phyloP scores from a whole-genome alignment of 83 land plant species.

The Diphasiastrum complanatum region DNA sequence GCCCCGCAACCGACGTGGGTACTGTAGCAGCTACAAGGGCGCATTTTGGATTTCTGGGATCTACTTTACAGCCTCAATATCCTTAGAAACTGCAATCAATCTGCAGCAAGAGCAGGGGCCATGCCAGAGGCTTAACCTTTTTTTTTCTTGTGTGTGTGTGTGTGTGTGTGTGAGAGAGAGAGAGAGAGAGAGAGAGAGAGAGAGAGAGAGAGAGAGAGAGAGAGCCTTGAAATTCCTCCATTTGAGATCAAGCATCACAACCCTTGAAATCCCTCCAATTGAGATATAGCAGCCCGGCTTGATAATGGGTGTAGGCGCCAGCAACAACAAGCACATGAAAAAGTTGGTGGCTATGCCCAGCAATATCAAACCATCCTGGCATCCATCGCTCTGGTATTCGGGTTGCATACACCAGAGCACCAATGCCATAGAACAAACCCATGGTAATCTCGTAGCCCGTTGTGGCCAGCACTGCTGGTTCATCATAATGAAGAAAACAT shows the following conservation, averaged over 20 bases:
- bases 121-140: too few relatives aligned
- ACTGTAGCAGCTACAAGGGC: too few relatives aligned
- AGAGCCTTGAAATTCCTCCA: too few relatives aligned
- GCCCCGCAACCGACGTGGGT: too few relatives aligned
- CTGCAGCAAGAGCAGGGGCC: too few relatives aligned
- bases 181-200: too few relatives aligned
- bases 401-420: constrained; percentile 32
- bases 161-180: too few relatives aligned
- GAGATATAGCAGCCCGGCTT: constrained; percentile 27
- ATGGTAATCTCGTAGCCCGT: constrained; percentile 21
- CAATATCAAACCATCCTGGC: constrained; percentile 35
- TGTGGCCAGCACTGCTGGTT: constrained; percentile 16
- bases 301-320: constrained; percentile 33
- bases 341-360: constrained; percentile 36
- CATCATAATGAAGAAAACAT: constrained; percentile 17
- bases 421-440: constrained; percentile 28
- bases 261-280: constrained; percentile 35
- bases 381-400: constrained; percentile 38
- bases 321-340: constrained; percentile 33
- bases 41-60: too few relatives aligned
- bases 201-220: too few relatives aligned
- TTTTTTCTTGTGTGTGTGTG: too few relatives aligned
- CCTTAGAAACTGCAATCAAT: too few relatives aligned
- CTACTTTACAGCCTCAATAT: too few relatives aligned
- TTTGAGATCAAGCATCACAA: constrained; percentile 16